phyloP scores from a whole-genome alignment of 805 yeast genomes.

The Cyberlindnera mycetangii region DNA sequence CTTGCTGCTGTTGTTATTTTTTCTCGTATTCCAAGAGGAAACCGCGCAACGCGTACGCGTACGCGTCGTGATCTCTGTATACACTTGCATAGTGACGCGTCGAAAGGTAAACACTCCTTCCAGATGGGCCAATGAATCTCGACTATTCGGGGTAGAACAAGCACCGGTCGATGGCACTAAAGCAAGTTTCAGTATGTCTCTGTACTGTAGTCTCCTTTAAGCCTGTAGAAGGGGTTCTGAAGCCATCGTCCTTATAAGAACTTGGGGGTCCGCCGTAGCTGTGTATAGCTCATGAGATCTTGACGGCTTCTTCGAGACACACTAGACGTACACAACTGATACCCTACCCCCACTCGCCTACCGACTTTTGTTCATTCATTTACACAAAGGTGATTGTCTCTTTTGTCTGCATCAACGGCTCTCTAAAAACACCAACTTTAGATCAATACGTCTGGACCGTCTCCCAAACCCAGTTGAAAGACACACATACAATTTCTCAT shows the following conservation, averaged over 20 bases:
- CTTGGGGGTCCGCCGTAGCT: too few species aligned
- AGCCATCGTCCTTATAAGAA: too few species aligned
- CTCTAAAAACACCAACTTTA: too few species aligned
- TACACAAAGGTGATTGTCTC: background rate
- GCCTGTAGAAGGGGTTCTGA: too few species aligned
- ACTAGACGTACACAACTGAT: too few species aligned
- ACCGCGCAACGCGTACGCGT: background rate
- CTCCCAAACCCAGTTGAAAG: background rate
- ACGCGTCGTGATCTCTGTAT: too few species aligned
- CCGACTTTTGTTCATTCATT: slow-evolving; percentile 1
- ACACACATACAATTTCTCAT: background rate
- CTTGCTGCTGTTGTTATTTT: too few species aligned
- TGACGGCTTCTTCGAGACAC: too few species aligned
- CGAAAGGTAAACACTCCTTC: background rate
- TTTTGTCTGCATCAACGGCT: background rate
- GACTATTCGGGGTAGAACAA: background rate
- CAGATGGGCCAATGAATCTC: background rate
- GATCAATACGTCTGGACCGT: too few species aligned
- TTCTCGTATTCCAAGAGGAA: background rate
- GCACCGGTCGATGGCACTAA: background rate
- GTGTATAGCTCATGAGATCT: too few species aligned
- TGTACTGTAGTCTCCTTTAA: background rate
- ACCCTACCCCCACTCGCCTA: too few species aligned
- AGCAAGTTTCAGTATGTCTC: background rate
- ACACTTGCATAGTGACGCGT: background rate